Conservation (phyloP, 106 monocot species). For the Vanilla planifolia region DNA sequence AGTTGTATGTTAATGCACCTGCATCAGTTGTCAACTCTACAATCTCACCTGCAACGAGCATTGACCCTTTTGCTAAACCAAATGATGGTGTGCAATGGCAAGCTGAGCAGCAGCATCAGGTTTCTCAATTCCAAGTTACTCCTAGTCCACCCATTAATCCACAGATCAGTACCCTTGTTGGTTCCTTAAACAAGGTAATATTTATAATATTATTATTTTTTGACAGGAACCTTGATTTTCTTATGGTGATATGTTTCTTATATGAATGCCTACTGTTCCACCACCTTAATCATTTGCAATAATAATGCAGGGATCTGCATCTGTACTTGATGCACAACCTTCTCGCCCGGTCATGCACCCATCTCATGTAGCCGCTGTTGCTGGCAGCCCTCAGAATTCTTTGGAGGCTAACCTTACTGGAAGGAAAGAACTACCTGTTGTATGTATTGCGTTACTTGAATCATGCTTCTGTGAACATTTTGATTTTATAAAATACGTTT, state of each 20-base stretch:
- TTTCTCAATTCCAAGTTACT: background rate
- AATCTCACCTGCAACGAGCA: background rate
- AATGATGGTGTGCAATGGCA: conserved; percentile 19
- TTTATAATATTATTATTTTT: conserved; percentile 7
- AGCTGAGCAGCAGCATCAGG: conserved; percentile 9
- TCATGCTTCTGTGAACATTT: no score
- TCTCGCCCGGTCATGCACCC: conserved; percentile 11
- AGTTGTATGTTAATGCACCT: conserved; percentile 6
- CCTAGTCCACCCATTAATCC: conserved; percentile 3
- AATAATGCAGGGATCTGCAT: conserved; percentile 9
- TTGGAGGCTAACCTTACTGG: conserved; percentile 20
- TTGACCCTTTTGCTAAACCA: background rate
- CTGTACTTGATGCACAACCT: conserved; percentile 6
- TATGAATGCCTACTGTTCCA: conserved; percentile 4
- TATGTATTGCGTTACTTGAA: conserved; percentile 11
- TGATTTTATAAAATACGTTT: background rate
- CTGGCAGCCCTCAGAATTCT: conserved; percentile 9
- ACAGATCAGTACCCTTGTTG: background rate
- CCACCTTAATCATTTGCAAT: conserved; percentile 10
- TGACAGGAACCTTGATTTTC: no score
- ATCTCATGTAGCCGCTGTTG: conserved; percentile 10
- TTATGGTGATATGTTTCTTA: background rate
- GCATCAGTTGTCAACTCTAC: conserved; percentile 8
- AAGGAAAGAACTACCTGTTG: conserved; percentile 53
- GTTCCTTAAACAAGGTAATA: conserved; percentile 7